Base-by-base conservation (phyloP, 2,329 filamentous ascomycete species). In the Coniochaeta sp. region DNA sequence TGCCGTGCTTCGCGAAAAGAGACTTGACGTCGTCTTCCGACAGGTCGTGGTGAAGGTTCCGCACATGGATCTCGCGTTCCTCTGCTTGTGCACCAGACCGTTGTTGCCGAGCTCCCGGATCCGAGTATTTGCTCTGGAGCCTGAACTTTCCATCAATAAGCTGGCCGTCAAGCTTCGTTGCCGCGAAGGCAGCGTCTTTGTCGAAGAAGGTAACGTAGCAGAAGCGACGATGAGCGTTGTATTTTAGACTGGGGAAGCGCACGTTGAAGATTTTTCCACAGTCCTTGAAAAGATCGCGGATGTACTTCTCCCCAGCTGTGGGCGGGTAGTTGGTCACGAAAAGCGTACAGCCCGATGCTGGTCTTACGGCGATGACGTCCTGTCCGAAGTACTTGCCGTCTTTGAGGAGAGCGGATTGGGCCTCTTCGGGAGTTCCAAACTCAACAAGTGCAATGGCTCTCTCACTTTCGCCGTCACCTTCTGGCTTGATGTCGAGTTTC, bases 181-280 rank as follows among this genome's bases (percentile, higher is more conserved):
- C 93, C 57, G 83, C 85, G 43, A 85, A 80, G 0, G 92, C 90
- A 58, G 84, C 83, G n/a, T 81, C 80, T 2, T 82, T 74, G 34
- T 86, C 85, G 56, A 86, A 82, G 71, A 97, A 97, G n/a, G 96
- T 91, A 7, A 97, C 81, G 72, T 99, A 99, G 77, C 93, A 97
- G 76, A 99, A 99, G 26, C 95, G 89, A 34, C 95, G 90, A 67
- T 90, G 88, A 1, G 89, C 88, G 68, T 97, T 93, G 73, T 83
- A 92, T 71, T 96, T 96, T 58, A 99, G 83, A 60, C 91, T 96
- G 1, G 95, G 95, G 76, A 95, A 95, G 24, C 95, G 88, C 58
- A 98, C 82, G 68, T 88, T 90, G 60, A 96, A 80, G 60, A 99
- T 87, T 50, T 93, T 86, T 50, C 95, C 95, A 68, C 88, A 93